Evolutionary conservation across 1,284 basidiomycete species (phyloP), one percentile per base, ranked within the genome.

Genomic region (Tylopilus sp.): DNA sequence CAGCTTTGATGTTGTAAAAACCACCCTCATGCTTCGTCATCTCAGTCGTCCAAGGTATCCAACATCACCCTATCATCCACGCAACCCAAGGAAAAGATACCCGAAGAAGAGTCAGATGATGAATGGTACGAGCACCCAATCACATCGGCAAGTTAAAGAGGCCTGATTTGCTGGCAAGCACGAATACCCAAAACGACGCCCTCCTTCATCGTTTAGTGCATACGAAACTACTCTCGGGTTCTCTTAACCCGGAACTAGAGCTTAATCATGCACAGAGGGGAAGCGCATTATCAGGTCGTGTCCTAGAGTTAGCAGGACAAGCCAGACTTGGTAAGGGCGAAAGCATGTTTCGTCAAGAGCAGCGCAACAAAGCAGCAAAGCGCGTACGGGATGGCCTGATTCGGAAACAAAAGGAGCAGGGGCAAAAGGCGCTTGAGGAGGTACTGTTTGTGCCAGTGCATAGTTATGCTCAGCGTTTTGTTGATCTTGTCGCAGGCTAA

Each of bases 21-120:
- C 32, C 32, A 7, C 49, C 19, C 47, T 44, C 7, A 50, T 24
- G 6, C 33, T 43, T 41, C 43, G 53, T 52, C n/a, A n/a, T n/a
- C n/a, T n/a, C 20, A 91, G 90, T 92, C 90, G 3, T 88, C 89
- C 20, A 90, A 86, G 72, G 80, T 89, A 19, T 77, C 80, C 15
- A 85, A 83, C 64, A 57, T 89, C 40, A 75, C 76, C 13, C 61
- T 73, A 45, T 74, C 77, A 9, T 57, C 55, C 48, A 59, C 57
- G 42, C 58, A 46, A 36, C 26, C 59, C 53, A 61, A 60, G 20
- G 60, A 72, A 42, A 75, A 73, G 32, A 76, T 77, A 24, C 68
- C 74, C 10, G 77, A 82, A 14, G 72, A 78, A 60, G 84, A 82
- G 56, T 76, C 67, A 74, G 79, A 66, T 20, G 61, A 68, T n/a